These are phyloP conservation scores for Saccharomyces uvarum DNA, from an alignment of 1,139 yeast genomes.

Conservation along the genomic window DNA sequence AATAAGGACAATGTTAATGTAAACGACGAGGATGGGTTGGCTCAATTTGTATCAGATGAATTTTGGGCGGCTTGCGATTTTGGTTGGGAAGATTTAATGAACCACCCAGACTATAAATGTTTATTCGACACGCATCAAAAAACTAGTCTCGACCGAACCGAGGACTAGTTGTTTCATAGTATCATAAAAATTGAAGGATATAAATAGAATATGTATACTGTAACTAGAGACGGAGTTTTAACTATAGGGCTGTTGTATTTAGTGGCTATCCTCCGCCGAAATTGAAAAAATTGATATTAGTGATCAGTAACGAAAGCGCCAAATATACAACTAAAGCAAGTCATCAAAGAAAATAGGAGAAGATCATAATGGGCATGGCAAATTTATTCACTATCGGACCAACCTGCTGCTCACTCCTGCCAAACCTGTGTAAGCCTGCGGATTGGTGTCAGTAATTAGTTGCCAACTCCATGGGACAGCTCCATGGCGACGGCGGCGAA, in stretches of 20 bases:
- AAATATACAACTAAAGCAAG: too few relatives aligned
- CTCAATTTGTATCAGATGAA: constrained; percentile 15
- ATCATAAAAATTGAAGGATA: not conserved
- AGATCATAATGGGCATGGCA: too few relatives aligned
- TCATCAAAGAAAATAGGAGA: too few relatives aligned
- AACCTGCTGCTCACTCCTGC: too few relatives aligned
- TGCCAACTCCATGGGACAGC: not conserved
- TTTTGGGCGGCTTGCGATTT: constrained; percentile 19
- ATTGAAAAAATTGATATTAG: too few relatives aligned
- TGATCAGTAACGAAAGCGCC: too few relatives aligned
- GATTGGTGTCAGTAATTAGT: not conserved
- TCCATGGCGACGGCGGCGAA: not conserved
- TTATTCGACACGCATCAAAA: not conserved
- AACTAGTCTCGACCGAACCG: not conserved
- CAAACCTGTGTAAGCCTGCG: too few relatives aligned
- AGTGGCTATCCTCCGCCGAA: not conserved
- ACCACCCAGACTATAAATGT: constrained; percentile 5
- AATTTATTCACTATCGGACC: too few relatives aligned
- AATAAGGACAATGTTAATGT: too few relatives aligned
- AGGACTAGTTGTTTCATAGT: not conserved
- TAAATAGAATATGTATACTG: not conserved
- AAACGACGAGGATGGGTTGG: constrained; percentile 6
- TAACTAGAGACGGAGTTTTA: not conserved
- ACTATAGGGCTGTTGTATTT: not conserved
- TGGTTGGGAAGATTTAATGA: constrained; percentile 17